Evolutionary conservation across 1,284 basidiomycete species (phyloP).

Genomic region (Prillingera fragicola): DNA sequence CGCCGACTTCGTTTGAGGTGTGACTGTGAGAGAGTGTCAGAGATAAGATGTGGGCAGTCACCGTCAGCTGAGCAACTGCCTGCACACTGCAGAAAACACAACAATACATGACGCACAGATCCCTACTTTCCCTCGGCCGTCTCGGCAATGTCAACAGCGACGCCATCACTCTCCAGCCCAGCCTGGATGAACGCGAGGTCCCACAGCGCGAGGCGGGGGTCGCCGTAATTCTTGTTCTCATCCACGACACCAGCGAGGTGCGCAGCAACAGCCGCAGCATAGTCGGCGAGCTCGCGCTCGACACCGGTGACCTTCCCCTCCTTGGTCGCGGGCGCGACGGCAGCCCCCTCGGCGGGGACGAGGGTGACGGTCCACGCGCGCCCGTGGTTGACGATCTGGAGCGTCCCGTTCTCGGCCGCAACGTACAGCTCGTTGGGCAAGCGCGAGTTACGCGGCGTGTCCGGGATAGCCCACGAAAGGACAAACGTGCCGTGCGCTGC

Average conservation of each 20-base stretch:
- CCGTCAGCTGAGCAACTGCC: too few species aligned
- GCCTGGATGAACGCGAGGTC: slow-evolving; percentile 75
- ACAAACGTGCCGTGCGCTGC: slow-evolving; percentile 34
- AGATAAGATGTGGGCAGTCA: too few species aligned
- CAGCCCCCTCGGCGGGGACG: slow-evolving; percentile 45
- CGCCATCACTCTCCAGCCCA: slow-evolving; percentile 63
- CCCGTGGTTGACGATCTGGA: slow-evolving; percentile 48
- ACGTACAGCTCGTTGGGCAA: slow-evolving; percentile 28
- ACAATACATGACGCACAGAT: too few species aligned
- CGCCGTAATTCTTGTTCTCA: slow-evolving; percentile 27
- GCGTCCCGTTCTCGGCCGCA: slow-evolving; percentile 40
- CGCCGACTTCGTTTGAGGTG: too few species aligned
- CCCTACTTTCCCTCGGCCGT: slow-evolving; percentile 26
- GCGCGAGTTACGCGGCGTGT: slow-evolving; percentile 19
- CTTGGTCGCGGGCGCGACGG: slow-evolving; percentile 50
- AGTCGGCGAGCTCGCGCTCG: slow-evolving; percentile 57
- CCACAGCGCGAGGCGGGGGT: slow-evolving; percentile 53
- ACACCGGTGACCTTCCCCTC: slow-evolving; percentile 56
- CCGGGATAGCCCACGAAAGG: slow-evolving; percentile 35
- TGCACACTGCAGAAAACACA: too few species aligned
- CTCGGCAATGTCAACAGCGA: slow-evolving; percentile 56
- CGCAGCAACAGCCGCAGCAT: slow-evolving; percentile 56
- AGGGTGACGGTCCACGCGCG: slow-evolving; percentile 57
- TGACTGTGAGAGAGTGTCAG: too few species aligned
- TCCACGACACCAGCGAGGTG: slow-evolving; percentile 33